Evolutionary conservation across 129 eudicot genomes (phyloP), one percentile per base, ranked within the genome.

Genomic region (Dittrichia graveolens): DNA sequence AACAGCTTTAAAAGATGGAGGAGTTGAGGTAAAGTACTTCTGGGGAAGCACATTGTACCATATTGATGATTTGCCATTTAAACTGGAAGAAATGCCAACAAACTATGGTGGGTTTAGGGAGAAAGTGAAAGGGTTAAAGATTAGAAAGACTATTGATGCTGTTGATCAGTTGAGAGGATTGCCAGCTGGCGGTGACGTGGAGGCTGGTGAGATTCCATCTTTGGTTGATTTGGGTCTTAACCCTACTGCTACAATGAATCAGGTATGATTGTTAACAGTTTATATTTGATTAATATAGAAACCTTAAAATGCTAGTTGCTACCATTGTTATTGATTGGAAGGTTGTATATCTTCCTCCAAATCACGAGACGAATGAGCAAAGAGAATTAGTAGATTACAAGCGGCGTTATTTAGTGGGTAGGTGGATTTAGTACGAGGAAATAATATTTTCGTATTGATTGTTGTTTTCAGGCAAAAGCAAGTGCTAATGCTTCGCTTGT

Each of bases 41-140:
- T 92, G 98, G 98, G 98, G 98, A 57, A 92, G 98, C 63, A 93
- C 98, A 42, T 82, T 92, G 89, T 87, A 92, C 55, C 98, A 92
- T 79, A 11, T 92, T 50, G 98, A 93, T 67, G 98, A 93, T 82
- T 82, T 93, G 78, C 92, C 96, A 3, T 93, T 93, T 72, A 76
- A 87, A 40, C 80, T 89, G 83, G 88, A 82, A 55, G 87, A 80
- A 54, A 92, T 92, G 90, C 98, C 98, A 0, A 89, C 92, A 0
- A 89, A 87, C 83, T 93, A 93, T 61, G 96, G 96, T 4, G 96
- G 96, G 59, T 93, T 93, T 79, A 89, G 86, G 87, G 98, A 93
- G 85, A 93, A 80, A 65, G 95, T 93, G 65, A 84, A 89, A 71
- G 92, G 95, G 8, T 74, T 85, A 82, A 78, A 85, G 66, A 89